phyloP scores from a whole-genome alignment of 1,139 yeast genomes.

The Kodamaea fungicola region DNA sequence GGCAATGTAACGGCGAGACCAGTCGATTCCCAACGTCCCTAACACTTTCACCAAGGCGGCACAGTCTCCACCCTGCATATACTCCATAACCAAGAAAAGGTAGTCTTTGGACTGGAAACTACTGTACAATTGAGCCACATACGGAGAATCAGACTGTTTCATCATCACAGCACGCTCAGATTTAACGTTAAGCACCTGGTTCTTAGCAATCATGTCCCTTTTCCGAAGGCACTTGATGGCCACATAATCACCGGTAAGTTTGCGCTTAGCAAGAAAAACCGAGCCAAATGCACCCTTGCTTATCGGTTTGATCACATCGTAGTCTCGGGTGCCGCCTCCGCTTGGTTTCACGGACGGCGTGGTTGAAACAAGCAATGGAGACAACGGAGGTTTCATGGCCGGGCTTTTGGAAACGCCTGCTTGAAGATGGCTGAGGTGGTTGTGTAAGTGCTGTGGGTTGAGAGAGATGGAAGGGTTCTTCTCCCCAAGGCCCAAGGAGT shows the following conservation, averaged over 20 bases:
- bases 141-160: conserved; percentile 92
- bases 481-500: conserved; percentile 10
- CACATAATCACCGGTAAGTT: conserved; percentile 87
- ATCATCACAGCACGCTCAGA: conserved; percentile 97
- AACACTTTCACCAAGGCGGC: conserved; percentile 80
- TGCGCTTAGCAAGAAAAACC: conserved; percentile 80
- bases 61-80: conserved; percentile 92
- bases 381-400: conserved; percentile 58
- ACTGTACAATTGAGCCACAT: conserved; percentile 84
- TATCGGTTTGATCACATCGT: conserved; percentile 87
- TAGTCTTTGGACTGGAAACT: conserved; percentile 89
- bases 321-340: conserved; percentile 76
- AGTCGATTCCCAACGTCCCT: conserved; percentile 77
- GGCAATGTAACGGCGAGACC: conserved; percentile 86
- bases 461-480: conserved; percentile 4
- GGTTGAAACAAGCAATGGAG: conserved; percentile 74
- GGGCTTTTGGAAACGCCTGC: conserved; percentile 10
- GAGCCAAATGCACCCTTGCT: conserved; percentile 98
- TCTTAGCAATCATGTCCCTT: conserved; percentile 94
- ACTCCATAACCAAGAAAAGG: conserved; percentile 93
- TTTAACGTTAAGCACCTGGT: conserved; percentile 90
- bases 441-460: conserved; percentile 2
- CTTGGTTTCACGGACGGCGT: conserved; percentile 46
- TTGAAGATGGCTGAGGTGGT: conserved; percentile 3
- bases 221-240: conserved; percentile 94